Conservation (phyloP, 192 early-diverging fungal species). For the Phycomyces blakesleeanus region DNA sequence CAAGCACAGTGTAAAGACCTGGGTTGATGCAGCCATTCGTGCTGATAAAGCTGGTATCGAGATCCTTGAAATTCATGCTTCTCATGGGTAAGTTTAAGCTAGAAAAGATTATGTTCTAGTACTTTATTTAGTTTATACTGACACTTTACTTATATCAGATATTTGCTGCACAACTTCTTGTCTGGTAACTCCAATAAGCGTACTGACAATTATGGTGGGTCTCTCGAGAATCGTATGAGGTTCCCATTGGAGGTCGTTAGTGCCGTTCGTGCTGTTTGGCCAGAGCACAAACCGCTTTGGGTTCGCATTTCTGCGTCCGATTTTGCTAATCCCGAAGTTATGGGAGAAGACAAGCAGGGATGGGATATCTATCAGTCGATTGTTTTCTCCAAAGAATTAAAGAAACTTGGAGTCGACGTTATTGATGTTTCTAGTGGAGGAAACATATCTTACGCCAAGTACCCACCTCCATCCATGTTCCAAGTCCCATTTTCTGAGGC, state of each 20-base stretch:
- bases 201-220: slow-evolving; percentile 90
- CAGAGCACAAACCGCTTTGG: slow-evolving; percentile 78
- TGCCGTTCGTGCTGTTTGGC: slow-evolving; percentile 69
- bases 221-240: slow-evolving; percentile 81
- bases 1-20: slow-evolving; percentile 55
- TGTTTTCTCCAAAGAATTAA: slow-evolving; percentile 52
- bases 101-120: no score
- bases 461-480: slow-evolving; percentile 40
- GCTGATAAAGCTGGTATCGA: slow-evolving; percentile 67
- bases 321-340: slow-evolving; percentile 45
- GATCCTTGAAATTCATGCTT: slow-evolving; percentile 46
- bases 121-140: no score
- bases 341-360: slow-evolving; percentile 44
- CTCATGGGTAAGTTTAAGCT: slow-evolving; percentile 57
- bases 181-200: slow-evolving; percentile 79
- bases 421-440: slow-evolving; percentile 82
- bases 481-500: slow-evolving; percentile 70
- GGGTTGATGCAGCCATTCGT: slow-evolving; percentile 62
- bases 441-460: slow-evolving; percentile 29
- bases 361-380: slow-evolving; percentile 78
- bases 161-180: slow-evolving; percentile 77
- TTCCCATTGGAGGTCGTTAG: slow-evolving; percentile 68
- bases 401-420: slow-evolving; percentile 75
- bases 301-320: slow-evolving; percentile 81
- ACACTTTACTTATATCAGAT: slow-evolving; percentile 38